phyloP scores from a whole-genome alignment of 75 land plant genomes.

The Cunninghamia lanceolata region DNA sequence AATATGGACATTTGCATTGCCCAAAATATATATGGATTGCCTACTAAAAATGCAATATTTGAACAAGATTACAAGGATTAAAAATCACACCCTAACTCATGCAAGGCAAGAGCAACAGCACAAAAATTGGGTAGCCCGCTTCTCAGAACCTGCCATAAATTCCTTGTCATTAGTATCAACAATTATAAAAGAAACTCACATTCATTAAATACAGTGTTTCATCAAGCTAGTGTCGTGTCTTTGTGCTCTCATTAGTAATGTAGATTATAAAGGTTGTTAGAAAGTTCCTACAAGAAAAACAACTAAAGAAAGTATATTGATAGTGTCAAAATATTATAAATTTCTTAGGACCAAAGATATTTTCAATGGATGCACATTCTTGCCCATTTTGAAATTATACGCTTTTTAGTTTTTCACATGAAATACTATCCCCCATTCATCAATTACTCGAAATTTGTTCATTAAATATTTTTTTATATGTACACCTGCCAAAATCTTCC shows the following conservation, averaged over 20 bases:
- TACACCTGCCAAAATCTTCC: neutral
- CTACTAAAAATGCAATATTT: neutral
- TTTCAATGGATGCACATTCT: too few relatives aligned
- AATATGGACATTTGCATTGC: neutral
- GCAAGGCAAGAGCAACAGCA: conserved; percentile 94
- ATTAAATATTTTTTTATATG: too few relatives aligned
- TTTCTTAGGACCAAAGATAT: neutral
- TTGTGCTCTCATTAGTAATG: neutral
- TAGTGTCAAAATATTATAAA: too few relatives aligned
- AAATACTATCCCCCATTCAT: neutral
- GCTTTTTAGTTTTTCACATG: too few relatives aligned
- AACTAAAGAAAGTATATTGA: neutral
- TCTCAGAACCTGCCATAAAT: conserved; percentile 64
- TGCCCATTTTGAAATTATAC: neutral
- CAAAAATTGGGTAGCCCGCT: conserved; percentile 98
- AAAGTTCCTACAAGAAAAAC: neutral
- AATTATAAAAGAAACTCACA: conserved; percentile 4
- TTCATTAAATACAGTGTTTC: neutral
- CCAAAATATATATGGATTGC: neutral
- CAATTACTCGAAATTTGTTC: neutral
- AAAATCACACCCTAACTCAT: conserved; percentile 72
- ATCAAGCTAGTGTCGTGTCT: neutral
- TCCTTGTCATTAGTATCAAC: neutral
- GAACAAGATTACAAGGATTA: neutral
- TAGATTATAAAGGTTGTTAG: neutral